Conservation (phyloP, 345 rosid genomes). For the Erodium maritimum region DNA sequence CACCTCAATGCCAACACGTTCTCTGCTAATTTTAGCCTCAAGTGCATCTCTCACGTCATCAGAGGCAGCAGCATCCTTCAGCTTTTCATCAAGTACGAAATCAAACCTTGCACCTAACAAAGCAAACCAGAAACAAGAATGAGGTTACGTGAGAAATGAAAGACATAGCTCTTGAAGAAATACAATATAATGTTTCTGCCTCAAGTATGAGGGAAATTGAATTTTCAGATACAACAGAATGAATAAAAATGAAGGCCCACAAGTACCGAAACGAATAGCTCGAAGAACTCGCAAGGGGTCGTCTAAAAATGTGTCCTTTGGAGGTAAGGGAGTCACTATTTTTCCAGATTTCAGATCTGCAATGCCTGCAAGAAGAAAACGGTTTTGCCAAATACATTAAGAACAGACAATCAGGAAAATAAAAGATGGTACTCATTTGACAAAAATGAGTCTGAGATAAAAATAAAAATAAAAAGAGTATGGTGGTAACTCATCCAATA, state of each 20-base stretch:
- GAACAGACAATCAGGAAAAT: too few relatives aligned
- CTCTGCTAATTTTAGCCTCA: constrained; percentile 77
- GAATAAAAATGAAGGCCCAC: constrained; percentile 3
- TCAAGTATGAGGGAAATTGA: background rate
- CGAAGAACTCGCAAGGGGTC: constrained; percentile 93
- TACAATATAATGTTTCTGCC: background rate
- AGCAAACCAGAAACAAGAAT: background rate
- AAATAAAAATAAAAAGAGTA: background rate
- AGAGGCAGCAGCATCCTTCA: constrained; percentile 59
- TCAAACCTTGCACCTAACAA: constrained; percentile 75
- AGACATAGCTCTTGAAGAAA: background rate
- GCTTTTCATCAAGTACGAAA: constrained; percentile 59
- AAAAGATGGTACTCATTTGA: too few relatives aligned
- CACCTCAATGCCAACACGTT: constrained; percentile 89
- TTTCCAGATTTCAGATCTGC: constrained; percentile 68
- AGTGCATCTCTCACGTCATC: constrained; percentile 79
- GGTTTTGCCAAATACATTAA: background rate
- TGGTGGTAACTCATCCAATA: background rate
- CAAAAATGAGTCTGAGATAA: background rate
- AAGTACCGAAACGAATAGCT: constrained; percentile 90
- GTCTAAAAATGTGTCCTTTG: constrained; percentile 84
- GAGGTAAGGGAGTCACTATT: constrained; percentile 79
- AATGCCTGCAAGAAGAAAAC: constrained; percentile 38
- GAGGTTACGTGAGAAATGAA: background rate
- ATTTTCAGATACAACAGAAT: background rate